These are phyloP conservation scores for Tetratostichococcus sp. DNA, from an alignment of 139 green algal species.

Conservation along the genomic window DNA sequence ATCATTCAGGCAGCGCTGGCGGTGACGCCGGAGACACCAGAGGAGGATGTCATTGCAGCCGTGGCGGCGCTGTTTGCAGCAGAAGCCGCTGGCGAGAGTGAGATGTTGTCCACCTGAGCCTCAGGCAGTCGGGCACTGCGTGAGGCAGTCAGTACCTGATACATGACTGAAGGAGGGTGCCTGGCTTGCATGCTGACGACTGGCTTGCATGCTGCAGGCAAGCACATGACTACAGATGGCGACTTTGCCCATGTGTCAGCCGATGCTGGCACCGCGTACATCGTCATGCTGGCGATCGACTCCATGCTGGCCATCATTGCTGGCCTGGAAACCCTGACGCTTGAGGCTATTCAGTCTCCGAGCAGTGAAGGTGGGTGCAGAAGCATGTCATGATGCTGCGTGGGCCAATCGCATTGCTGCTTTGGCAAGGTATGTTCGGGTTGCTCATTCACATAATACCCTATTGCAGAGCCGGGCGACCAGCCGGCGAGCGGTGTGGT, in stretches of 20 bases:
- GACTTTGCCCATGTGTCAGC: slow-evolving; percentile 26
- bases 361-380: neutral
- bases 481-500: slow-evolving; percentile 1
- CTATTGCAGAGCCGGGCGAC: neutral
- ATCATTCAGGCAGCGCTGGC: slow-evolving; percentile 30
- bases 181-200: neutral
- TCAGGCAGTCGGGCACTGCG: neutral
- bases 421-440: no score
- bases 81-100: neutral
- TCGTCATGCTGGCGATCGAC: slow-evolving; percentile 60
- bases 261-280: slow-evolving; percentile 30
- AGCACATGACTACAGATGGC: slow-evolving; percentile 35
- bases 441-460: no score
- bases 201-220: slow-evolving; percentile 10
- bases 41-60: slow-evolving; percentile 23
- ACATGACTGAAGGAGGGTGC: no score
- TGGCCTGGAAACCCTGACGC: slow-evolving; percentile 50
- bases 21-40: slow-evolving; percentile 16
- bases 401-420: no score
- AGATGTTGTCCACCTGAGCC: no score
- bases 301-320: slow-evolving; percentile 47
- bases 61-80: slow-evolving; percentile 8
- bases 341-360: neutral
- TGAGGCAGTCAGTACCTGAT: no score
- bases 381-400: neutral